Evolutionary conservation across 495 filamentous ascomycete genomes (phyloP), one percentile per base, ranked within the genome.

Genomic region (Pyronema omphalodes): DNA sequence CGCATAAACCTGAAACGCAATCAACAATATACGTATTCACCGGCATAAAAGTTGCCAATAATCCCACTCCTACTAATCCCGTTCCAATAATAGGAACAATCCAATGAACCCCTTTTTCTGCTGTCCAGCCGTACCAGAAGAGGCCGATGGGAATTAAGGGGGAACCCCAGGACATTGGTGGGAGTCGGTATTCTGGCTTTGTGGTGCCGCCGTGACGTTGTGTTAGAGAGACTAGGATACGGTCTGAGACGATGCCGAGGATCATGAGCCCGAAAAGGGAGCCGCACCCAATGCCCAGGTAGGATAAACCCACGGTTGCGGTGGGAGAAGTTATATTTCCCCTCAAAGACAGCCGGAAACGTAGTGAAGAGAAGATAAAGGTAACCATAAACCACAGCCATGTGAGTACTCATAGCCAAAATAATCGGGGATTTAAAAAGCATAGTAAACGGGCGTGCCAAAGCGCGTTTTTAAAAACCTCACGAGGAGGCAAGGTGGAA

Each of bases 51-150:
- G 51, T 51, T 1, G 53, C 40, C 1, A 61, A 9, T n/a, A 61
- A 51, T 75, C 84, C 84, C 53, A 77, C 66, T 44, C 83, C 86
- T 67, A 89, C 88, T 19, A 91, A 67, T 7, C 63, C 77, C 52
- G 80, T 86, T 37, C 88, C 88, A 59, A 94, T 80, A 55, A 96
- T 88, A 35, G 88, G 85, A 51, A 82, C 82, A 48, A 86, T 76
- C 83, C 83, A 88, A 61, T 83, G 84, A 1, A 88, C 72, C 54
- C 72, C 71, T 11, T 77, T 65, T 56, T 81, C 82, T 9, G 79
- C 79, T 3, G 78, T 83, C 78, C 83, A 91, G 0, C 76, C 81
- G 65, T 87, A 88, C 66, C 85, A 83, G 67, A 96, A 94, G 7
- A 96, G 67, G 0, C 75, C 76, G 8, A 70, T 56, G 0, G 76